Evolutionary conservation across 176 grass and related monocot genomes (phyloP).

Genomic region (Carex kokanica): DNA sequence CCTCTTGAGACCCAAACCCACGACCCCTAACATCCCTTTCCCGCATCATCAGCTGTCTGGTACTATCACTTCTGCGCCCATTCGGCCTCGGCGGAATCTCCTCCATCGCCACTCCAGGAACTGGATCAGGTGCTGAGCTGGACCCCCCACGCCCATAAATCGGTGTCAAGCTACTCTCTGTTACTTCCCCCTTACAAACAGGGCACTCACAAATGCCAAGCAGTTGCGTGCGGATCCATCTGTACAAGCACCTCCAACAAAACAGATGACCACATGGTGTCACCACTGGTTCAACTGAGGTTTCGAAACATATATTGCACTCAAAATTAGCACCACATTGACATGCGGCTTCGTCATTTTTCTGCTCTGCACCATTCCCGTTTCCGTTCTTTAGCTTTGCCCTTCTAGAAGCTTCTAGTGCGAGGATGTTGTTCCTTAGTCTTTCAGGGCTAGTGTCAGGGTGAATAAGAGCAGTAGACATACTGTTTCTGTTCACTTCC

Average conservation of each 20-base stretch:
- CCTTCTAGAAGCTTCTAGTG: constrained; percentile 45
- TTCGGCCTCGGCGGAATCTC: constrained; percentile 61
- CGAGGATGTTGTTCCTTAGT: constrained; percentile 49
- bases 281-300: constrained; percentile 65
- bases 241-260: constrained; percentile 87
- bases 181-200: constrained; percentile 75
- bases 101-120: not conserved
- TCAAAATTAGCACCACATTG: constrained; percentile 53
- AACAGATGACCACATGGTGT: constrained; percentile 87
- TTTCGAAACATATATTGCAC: constrained; percentile 81
- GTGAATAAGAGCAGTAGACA: constrained; percentile 20
- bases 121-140: constrained; percentile 10
- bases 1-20: not conserved
- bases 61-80: constrained; percentile 46
- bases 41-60: constrained; percentile 44
- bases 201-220: constrained; percentile 54
- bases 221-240: constrained; percentile 54
- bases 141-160: constrained; percentile 70
- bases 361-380: constrained; percentile 27
- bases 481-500: constrained; percentile 46
- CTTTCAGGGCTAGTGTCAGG: constrained; percentile 37
- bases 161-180: constrained; percentile 51
- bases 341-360: constrained; percentile 31
- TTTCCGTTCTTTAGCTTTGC: constrained; percentile 39
- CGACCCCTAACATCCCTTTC: constrained; percentile 1